These are phyloP conservation scores for Hypomyces rosellus DNA, from an alignment of 2,329 filamentous ascomycete species.

Conservation along the genomic window DNA sequence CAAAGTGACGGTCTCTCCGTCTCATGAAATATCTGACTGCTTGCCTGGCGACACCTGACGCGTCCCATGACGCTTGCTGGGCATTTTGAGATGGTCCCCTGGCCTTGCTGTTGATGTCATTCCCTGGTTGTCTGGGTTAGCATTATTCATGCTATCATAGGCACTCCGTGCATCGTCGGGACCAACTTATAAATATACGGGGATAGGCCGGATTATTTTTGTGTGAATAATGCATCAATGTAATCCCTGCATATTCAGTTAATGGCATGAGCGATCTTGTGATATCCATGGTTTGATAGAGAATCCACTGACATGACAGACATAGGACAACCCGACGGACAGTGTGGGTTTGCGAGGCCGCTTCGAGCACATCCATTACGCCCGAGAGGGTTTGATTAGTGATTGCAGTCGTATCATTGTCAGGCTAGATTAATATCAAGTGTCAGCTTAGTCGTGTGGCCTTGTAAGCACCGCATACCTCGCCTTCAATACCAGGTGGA, in stretches of 20 bases:
- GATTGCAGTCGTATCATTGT: constrained; percentile 9
- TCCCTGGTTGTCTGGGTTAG: no score
- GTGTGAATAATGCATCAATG: constrained; percentile 12
- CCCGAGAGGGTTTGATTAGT: constrained; percentile 10
- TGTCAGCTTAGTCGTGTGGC: neutral
- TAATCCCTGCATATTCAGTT: constrained; percentile 6
- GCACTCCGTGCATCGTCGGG: neutral
- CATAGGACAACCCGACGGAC: constrained; percentile 15
- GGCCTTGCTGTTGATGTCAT: constrained; percentile 6
- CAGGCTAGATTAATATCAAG: neutral
- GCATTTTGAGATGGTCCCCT: constrained; percentile 1
- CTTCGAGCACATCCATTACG: constrained; percentile 7
- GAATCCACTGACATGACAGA: constrained; percentile 10
- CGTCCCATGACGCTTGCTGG: constrained; percentile 15
- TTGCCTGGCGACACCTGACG: constrained; percentile 9
- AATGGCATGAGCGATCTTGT: no score
- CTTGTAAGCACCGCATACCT: constrained; percentile 2
- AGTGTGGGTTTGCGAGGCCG: constrained; percentile 3
- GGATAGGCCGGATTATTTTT: constrained; percentile 10
- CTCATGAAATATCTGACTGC: constrained; percentile 2
- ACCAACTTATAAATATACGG: constrained; percentile 11
- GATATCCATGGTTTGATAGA: no score
- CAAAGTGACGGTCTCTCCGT: constrained; percentile 3
- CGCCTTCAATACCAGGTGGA: constrained; percentile 11
- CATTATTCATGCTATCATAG: neutral